Evolutionary conservation across 2,329 filamentous ascomycete genomes (phyloP).

Genomic region (Sporothrix dimorphospora): DNA sequence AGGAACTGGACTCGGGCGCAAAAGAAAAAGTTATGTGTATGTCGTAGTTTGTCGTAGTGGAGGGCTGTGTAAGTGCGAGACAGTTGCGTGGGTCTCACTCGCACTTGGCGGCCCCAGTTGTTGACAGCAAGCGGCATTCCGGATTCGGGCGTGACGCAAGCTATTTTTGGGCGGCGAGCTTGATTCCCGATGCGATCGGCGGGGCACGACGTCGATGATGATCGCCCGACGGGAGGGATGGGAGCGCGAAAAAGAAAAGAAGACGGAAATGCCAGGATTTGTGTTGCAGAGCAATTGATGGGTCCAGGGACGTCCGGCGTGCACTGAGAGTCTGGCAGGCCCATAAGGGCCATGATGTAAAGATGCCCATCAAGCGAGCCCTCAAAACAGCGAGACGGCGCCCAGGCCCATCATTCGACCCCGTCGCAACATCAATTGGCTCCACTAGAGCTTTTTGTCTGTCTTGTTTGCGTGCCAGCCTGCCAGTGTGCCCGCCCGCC

Average conservation of each 20-base stretch:
- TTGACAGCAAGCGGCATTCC: constrained; percentile 14
- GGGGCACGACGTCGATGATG: constrained; percentile 8
- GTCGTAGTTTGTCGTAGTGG: constrained; percentile 1
- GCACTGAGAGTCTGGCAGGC: neutral
- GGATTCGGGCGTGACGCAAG: constrained; percentile 25
- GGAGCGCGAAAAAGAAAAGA: neutral
- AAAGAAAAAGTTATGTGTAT: neutral
- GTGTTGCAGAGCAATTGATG: neutral
- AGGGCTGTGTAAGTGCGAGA: neutral
- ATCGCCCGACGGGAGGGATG: neutral
- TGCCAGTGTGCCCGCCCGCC: neutral
- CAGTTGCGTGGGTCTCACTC: neutral
- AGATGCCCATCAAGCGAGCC: neutral
- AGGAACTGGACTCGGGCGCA: neutral
- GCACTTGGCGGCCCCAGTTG: neutral
- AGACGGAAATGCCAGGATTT: neutral
- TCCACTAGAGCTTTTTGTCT: constrained; percentile 7
- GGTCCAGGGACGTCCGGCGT: neutral
- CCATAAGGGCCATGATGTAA: constrained; percentile 2
- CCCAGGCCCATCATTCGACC: neutral
- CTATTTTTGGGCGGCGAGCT: constrained; percentile 23
- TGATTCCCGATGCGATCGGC: constrained; percentile 18
- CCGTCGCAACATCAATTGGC: neutral
- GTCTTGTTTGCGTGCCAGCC: neutral
- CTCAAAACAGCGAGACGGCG: neutral